These are phyloP conservation scores for Pythium oligandrum DNA, from an alignment of 352 stramenopile genomes.

Conservation along the genomic window DNA sequence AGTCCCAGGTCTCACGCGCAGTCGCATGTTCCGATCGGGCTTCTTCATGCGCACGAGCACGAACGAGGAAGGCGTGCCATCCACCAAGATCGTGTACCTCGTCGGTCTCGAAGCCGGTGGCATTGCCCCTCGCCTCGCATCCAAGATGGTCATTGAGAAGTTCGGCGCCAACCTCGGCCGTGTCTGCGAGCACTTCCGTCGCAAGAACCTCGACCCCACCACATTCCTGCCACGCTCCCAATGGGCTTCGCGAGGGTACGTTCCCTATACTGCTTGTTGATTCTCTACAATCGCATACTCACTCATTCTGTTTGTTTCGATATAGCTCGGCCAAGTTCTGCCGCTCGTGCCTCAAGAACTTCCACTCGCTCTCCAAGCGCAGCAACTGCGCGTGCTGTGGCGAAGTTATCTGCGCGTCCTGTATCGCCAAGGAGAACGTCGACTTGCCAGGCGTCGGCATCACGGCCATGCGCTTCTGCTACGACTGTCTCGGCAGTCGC, in stretches of 20 bases:
- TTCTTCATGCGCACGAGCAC: slow-evolving; percentile 31
- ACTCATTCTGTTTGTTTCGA: neutral
- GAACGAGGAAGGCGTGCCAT: neutral
- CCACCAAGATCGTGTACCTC: slow-evolving; percentile 62
- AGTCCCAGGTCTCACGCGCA: neutral
- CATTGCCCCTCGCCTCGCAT: slow-evolving; percentile 25
- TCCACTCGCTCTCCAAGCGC: slow-evolving; percentile 34
- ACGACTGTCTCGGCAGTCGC: neutral
- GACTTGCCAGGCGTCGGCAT: slow-evolving; percentile 24
- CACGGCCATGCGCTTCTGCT: slow-evolving; percentile 7
- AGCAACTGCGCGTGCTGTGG: slow-evolving; percentile 51
- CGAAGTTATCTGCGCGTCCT: slow-evolving; percentile 43
- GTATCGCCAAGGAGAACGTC: slow-evolving; percentile 28
- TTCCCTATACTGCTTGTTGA: neutral
- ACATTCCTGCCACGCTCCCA: slow-evolving; percentile 43
- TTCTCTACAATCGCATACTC: neutral
- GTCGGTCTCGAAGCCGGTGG: slow-evolving; percentile 36
- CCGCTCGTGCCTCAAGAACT: slow-evolving; percentile 25
- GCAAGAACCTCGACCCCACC: slow-evolving; percentile 34
- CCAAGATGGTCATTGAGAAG: slow-evolving; percentile 33
- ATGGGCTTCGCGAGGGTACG: slow-evolving; percentile 28
- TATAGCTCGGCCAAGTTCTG: slow-evolving; percentile 22
- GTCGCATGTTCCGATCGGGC: slow-evolving; percentile 44
- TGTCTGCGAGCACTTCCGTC: slow-evolving; percentile 43
- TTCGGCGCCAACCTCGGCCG: slow-evolving; percentile 36